phyloP scores from a whole-genome alignment of 2,329 filamentous ascomycete genomes.

The Exophiala sideris region DNA sequence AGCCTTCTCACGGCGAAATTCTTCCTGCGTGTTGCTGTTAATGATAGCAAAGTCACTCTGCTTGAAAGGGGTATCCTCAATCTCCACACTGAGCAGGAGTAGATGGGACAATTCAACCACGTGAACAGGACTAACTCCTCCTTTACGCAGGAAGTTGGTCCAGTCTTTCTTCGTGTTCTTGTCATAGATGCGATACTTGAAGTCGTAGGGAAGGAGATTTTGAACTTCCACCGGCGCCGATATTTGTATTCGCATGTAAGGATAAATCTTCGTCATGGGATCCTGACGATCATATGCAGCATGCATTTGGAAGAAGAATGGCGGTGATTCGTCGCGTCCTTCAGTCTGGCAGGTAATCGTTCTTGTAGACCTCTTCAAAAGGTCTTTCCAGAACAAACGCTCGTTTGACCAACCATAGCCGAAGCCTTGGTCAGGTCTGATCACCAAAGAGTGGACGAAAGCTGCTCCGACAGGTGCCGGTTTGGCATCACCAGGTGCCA shows the following conservation, averaged over 20 bases:
- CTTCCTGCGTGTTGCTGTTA: constrained; percentile 81
- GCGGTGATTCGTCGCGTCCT: constrained; percentile 68
- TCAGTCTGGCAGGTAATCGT: constrained; percentile 89
- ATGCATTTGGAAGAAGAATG: constrained; percentile 96
- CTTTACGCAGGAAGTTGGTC: constrained; percentile 96
- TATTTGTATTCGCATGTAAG: constrained; percentile 88
- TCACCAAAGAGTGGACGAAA: constrained; percentile 80
- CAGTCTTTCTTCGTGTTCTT: constrained; percentile 98
- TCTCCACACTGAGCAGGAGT: constrained; percentile 85
- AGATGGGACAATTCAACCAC: constrained; percentile 95
- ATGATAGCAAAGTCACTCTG: constrained; percentile 96
- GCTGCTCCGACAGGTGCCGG: constrained; percentile 90
- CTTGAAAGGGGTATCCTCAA: constrained; percentile 94
- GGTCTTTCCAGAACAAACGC: constrained; percentile 85
- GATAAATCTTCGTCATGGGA: constrained; percentile 79
- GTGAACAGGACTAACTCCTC: constrained; percentile 93
- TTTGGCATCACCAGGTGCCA: constrained; percentile 82
- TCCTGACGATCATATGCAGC: constrained; percentile 80
- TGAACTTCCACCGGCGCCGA: constrained; percentile 92
- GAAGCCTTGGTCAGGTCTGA: constrained; percentile 92
- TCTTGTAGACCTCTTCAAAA: constrained; percentile 77
- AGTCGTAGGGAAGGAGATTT: constrained; percentile 92
- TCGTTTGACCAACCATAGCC: constrained; percentile 94
- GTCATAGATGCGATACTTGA: constrained; percentile 99
- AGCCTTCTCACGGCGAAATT: constrained; percentile 79